phyloP scores from a whole-genome alignment of 2,329 filamentous ascomycete species.

The Alternaria sp. region DNA sequence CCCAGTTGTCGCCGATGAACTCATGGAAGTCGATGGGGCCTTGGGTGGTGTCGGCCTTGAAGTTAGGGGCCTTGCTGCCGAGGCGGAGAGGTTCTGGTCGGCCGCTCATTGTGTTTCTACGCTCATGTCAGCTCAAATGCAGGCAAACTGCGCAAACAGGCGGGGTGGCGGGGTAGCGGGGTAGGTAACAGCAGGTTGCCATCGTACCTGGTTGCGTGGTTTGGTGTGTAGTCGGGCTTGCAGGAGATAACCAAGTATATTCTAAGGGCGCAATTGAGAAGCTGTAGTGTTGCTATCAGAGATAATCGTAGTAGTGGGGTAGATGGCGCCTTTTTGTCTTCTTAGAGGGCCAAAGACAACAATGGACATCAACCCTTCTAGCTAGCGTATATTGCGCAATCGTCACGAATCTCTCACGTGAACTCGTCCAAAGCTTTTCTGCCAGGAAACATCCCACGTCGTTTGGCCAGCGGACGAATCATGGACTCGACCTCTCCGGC shows the following conservation, averaged over 20 bases:
- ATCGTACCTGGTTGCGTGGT: conserved; percentile 21
- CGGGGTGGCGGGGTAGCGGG: conserved; percentile 37
- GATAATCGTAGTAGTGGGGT: conserved; percentile 21
- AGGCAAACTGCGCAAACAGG: conserved; percentile 40
- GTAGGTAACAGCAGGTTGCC: conserved; percentile 18
- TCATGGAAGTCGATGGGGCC: conserved; percentile 75
- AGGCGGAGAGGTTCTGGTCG: conserved; percentile 64
- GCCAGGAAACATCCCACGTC: conserved; percentile 31
- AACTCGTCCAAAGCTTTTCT: conserved; percentile 38
- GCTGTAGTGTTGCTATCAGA: not conserved
- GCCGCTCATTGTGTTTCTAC: conserved; percentile 42
- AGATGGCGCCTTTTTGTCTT: conserved; percentile 31
- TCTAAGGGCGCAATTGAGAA: not conserved
- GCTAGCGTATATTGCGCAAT: conserved; percentile 50
- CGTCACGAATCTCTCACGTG: conserved; percentile 33
- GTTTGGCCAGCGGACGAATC: conserved; percentile 31
- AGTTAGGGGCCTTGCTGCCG: conserved; percentile 72
- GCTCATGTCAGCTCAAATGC: conserved; percentile 24
- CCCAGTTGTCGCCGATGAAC: conserved; percentile 75
- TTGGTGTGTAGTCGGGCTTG: not conserved
- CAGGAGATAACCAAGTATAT: not conserved
- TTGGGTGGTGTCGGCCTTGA: conserved; percentile 71
- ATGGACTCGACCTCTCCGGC: conserved; percentile 22
- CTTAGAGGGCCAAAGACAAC: conserved; percentile 27
- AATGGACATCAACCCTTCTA: conserved; percentile 27